Evolutionary conservation across 768 basidiomycete genomes (phyloP).

Genomic region (Candolleomyces eurysporus): DNA sequence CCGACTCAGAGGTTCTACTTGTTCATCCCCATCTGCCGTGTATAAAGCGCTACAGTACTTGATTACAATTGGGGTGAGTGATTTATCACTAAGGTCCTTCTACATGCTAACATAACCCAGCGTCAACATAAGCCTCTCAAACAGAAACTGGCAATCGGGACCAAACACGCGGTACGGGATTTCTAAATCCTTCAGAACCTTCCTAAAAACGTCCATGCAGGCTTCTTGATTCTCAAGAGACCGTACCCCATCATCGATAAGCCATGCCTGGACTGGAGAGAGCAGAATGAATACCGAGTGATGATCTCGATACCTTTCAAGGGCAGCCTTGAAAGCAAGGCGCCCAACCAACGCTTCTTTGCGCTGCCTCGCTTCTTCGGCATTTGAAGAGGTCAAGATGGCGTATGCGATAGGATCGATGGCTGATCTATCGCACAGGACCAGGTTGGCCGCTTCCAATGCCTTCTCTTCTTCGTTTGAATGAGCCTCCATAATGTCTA

Average conservation of each 20-base stretch:
- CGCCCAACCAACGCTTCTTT: conserved; percentile 24
- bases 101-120: conserved; percentile 14
- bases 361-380: conserved; percentile 32
- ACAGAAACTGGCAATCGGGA: conserved; percentile 38
- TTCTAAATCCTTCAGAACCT: conserved; percentile 36
- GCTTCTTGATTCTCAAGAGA: conserved; percentile 46
- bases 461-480: conserved; percentile 39
- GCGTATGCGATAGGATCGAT: conserved; percentile 67
- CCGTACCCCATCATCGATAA: conserved; percentile 63
- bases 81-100: too few relatives aligned
- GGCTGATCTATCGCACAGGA: conserved; percentile 64
- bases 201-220: conserved; percentile 38
- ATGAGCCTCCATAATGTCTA: conserved; percentile 59
- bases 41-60: too few relatives aligned
- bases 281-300: conserved; percentile 54
- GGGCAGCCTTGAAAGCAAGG: conserved; percentile 37
- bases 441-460: conserved; percentile 21
- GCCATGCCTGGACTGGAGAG: conserved; percentile 55
- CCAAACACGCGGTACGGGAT: conserved; percentile 49
- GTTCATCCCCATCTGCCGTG: too few relatives aligned
- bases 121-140: conserved; percentile 29
- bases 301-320: conserved; percentile 39
- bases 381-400: conserved; percentile 40
- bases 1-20: too few relatives aligned
- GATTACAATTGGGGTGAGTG: too few relatives aligned